A percentile compares a stretch with the other conserved stretches of the same genome.
Evolutionary conservation across 2,329 filamentous ascomycete genomes (phyloP).

Genomic region (Dryadomyces quercus-mongolicae): DNA sequence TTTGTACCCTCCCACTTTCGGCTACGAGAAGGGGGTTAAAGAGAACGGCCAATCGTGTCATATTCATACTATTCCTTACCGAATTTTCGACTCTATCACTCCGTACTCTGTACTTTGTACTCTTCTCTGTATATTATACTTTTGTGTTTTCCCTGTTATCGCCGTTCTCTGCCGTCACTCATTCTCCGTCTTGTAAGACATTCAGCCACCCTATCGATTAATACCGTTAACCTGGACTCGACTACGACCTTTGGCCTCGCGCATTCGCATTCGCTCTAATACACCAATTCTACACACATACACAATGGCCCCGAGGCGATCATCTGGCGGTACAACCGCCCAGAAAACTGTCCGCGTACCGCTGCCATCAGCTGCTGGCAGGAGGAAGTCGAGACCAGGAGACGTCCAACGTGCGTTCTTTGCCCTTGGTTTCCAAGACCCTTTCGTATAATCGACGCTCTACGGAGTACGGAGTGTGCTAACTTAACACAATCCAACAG

Average conservation of each 20-base stretch:
- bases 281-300: neutral
- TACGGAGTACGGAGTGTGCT: neutral
- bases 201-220: no score
- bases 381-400: constrained; percentile 23
- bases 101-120: neutral
- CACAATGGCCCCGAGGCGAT: constrained; percentile 7
- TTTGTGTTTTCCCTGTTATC: neutral
- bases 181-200: neutral
- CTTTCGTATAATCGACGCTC: neutral
- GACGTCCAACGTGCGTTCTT: constrained; percentile 28
- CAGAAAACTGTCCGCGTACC: constrained; percentile 1
- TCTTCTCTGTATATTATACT: neutral
- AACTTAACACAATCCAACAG: constrained; percentile 27
- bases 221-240: neutral
- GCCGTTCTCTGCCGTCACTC: neutral
- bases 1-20: neutral
- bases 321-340: constrained; percentile 2
- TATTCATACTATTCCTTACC: neutral
- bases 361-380: constrained; percentile 9
- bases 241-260: neutral
- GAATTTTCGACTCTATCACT: neutral
- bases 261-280: neutral
- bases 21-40: neutral
- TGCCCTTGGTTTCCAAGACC: no score
- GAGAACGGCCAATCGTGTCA: neutral